These are phyloP conservation scores for Amaranthus hypochondriacus DNA, from an alignment of 148 eudicot genomes.

Conservation along the genomic window DNA sequence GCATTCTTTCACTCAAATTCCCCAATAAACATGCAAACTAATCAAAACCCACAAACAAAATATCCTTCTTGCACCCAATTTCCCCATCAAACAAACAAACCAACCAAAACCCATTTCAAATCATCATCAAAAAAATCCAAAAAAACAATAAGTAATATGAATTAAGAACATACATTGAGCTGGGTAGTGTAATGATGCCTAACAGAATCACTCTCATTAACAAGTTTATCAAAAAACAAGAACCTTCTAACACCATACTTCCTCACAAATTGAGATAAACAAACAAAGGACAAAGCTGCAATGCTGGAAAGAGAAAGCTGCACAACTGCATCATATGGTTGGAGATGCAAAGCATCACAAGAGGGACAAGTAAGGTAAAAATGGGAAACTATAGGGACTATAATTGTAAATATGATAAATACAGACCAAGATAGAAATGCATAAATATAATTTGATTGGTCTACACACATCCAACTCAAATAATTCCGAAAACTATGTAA, in stretches of 20 bases:
- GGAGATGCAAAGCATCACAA: constrained; percentile 50
- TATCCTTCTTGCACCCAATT: not conserved
- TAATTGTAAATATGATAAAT: constrained; percentile 44
- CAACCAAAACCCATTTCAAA: not conserved
- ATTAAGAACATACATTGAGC: constrained; percentile 56
- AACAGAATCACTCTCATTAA: constrained; percentile 79
- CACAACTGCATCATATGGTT: constrained; percentile 64
- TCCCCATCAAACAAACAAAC: not conserved
- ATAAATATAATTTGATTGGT: constrained; percentile 46
- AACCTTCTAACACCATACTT: constrained; percentile 69
- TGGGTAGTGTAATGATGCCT: constrained; percentile 57
- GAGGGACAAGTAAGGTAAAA: constrained; percentile 59
- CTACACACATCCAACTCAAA: constrained; percentile 78
- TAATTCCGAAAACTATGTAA: constrained; percentile 55
- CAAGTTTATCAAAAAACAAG: constrained; percentile 78
- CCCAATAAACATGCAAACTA: not conserved
- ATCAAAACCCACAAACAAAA: constrained; percentile 10
- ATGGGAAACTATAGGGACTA: constrained; percentile 63
- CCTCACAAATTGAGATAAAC: constrained; percentile 46
- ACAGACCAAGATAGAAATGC: constrained; percentile 53
- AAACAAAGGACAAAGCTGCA: constrained; percentile 66
- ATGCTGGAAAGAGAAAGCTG: constrained; percentile 65
- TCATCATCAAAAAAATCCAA: not conserved
- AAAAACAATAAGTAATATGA: not conserved
- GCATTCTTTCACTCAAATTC: too few species aligned